Evolutionary conservation across 805 yeast species (phyloP).

Genomic region (Candida ponderosae): DNA sequence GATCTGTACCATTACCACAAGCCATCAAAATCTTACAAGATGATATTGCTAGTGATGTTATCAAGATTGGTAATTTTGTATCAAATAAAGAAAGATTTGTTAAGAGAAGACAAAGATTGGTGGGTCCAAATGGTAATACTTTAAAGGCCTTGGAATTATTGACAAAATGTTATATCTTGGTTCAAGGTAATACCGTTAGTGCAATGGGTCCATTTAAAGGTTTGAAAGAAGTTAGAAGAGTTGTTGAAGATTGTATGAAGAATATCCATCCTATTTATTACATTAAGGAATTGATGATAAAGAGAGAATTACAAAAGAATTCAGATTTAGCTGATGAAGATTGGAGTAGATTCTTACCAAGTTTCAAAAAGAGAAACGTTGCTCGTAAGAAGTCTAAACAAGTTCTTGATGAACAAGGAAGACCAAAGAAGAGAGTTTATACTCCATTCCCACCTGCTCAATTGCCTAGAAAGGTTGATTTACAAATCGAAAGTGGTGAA

Average conservation of each 20-base stretch:
- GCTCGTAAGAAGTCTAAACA: constrained; percentile 84
- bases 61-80: constrained; percentile 87
- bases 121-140: constrained; percentile 97
- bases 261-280: constrained; percentile 97
- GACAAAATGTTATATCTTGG: constrained; percentile 92
- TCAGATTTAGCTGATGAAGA: constrained; percentile 95
- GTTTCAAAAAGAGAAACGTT: constrained; percentile 92
- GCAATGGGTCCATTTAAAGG: constrained; percentile 97
- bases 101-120: constrained; percentile 91
- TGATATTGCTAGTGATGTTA: constrained; percentile 91
- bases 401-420: constrained; percentile 40
- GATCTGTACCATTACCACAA: constrained; percentile 96
- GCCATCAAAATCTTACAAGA: constrained; percentile 88
- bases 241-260: constrained; percentile 96
- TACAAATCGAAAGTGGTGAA: constrained; percentile 97
- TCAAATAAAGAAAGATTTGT: constrained; percentile 88
- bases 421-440: constrained; percentile 59
- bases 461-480: constrained; percentile 92
- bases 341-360: constrained; percentile 95
- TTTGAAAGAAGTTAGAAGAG: constrained; percentile 82
- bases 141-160: constrained; percentile 89
- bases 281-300: constrained; percentile 95
- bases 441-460: constrained; percentile 99
- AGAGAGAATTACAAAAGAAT: constrained; percentile 87
- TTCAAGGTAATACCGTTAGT: constrained; percentile 95